Evolutionary conservation across 345 rosid species (phyloP), one percentile per base, ranked within the genome.

Genomic region (Excoecaria cochinchinensis): DNA sequence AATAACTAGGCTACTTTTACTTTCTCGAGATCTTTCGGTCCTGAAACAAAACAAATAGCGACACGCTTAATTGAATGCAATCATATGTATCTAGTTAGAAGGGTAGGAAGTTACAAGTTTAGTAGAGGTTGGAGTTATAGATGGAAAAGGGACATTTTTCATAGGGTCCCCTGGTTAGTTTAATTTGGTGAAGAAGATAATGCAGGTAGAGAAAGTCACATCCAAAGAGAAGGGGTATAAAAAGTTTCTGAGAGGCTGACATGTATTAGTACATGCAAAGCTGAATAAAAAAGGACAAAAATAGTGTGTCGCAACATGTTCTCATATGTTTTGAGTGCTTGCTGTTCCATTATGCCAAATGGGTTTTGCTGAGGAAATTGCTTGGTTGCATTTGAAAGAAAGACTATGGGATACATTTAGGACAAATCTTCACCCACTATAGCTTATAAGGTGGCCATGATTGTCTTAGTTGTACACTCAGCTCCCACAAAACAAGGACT

Each of bases 381-480:
- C 68, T 76, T 73, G 76, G 74, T 74, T 67, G 74, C 70, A 72
- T 68, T 50, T 74, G 51, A 69, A 39, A 70, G 66, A 53, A 81
- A 67, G 70, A 71, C 59, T 31, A 7, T 21, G 15, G 31, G 70
- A 59, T 68, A 52, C 47, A 15, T 56, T 17, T 58, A 31, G 62
- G 76, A 70, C 80, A 73, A 70, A 21, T 21, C 58, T 51, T 67
- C 47, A 56, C 62, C 74, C 84, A 81, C 75, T 70, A 75, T 7
- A 21, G 24, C 19, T 5, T 7, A 14, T 65, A 44, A 59, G 79
- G 80, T 76, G 82, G 74, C 76, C 74, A 81, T 87, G 83, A 76
- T 71, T 53, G 60, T 81, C 86, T 83, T 85, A 83, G 89, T 87
- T 88, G 97, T 78, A 82, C 80, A 84, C 85, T 84, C 82, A 69